A percentile compares a stretch with the other conserved stretches of the same genome.
Evolutionary conservation across 345 rosid genomes (phyloP).

Genomic region (Moricandia moricandioides): DNA sequence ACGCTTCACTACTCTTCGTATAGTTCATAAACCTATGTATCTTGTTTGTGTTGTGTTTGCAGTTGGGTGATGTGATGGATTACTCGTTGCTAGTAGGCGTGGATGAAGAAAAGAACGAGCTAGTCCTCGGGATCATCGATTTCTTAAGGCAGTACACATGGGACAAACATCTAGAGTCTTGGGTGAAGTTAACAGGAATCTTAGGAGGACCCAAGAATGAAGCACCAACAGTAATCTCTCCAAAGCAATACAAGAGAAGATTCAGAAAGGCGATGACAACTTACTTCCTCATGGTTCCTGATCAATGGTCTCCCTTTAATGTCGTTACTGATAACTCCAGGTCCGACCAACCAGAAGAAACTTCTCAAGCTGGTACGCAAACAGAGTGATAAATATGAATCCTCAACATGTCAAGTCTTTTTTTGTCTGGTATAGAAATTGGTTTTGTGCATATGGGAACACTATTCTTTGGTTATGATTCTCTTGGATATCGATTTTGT

Average conservation of each 20-base stretch:
- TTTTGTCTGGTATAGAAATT: constrained; percentile 24
- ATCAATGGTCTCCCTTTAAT: constrained; percentile 82
- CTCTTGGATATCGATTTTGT: background rate
- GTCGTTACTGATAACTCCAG: constrained; percentile 50
- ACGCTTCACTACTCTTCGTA: background rate
- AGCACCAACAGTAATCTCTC: constrained; percentile 90
- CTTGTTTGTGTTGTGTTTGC: constrained; percentile 31
- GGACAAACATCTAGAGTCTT: constrained; percentile 97
- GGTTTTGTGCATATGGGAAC: constrained; percentile 19
- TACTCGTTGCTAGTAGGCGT: constrained; percentile 93
- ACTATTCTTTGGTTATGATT: constrained; percentile 42
- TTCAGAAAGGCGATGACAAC: constrained; percentile 95
- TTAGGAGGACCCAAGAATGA: constrained; percentile 83
- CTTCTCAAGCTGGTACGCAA: constrained; percentile 41
- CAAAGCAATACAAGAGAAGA: constrained; percentile 90
- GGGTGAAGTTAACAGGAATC: constrained; percentile 89
- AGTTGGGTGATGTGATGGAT: constrained; percentile 95
- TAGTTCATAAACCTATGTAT: background rate
- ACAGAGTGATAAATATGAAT: constrained; percentile 39
- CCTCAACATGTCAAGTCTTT: background rate
- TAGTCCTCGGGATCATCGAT: constrained; percentile 93
- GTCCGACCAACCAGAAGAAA: constrained; percentile 65
- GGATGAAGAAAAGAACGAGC: constrained; percentile 80
- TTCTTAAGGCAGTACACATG: constrained; percentile 97
- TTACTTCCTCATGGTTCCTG: constrained; percentile 92